Percentiles rank a stretch among this genome's conserved stretches.
Conservation (phyloP, 305 asterid genomes). For the Solanum hybrid region DNA sequence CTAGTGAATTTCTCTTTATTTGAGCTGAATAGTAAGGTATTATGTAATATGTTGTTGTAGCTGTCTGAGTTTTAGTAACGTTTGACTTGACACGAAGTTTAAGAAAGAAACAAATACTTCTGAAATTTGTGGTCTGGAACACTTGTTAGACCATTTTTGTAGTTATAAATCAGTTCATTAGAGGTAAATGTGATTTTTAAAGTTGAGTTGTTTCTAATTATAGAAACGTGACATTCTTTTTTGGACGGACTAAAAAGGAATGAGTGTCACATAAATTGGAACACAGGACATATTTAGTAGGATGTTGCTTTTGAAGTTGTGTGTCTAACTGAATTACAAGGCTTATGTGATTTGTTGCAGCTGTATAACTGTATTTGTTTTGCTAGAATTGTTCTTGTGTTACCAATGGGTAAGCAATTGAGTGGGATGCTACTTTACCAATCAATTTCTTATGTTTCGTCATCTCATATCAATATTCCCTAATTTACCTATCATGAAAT, state of each 20-base stretch:
- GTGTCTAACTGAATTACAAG: background rate
- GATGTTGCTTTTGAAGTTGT: background rate
- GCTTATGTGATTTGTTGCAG: background rate
- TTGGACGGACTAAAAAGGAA: background rate
- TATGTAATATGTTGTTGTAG: background rate
- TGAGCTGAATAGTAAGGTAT: background rate
- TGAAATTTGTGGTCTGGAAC: no score
- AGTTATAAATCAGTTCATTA: background rate
- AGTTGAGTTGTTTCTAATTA: background rate
- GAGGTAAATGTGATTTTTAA: background rate
- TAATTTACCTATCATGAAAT: background rate
- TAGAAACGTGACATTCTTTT: background rate
- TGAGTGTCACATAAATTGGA: background rate
- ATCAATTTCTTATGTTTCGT: background rate
- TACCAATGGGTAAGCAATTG: background rate
- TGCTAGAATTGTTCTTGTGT: background rate
- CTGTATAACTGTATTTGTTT: no score
- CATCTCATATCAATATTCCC: background rate
- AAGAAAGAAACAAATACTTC: background rate
- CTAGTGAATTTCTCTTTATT: background rate
- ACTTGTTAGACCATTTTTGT: background rate
- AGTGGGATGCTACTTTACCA: background rate
- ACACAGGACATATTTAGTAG: background rate
- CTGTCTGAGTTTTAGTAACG: background rate
- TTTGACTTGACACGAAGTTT: background rate